phyloP scores from a whole-genome alignment of 305 asterid genomes.

The Ilex paraguariensis region DNA sequence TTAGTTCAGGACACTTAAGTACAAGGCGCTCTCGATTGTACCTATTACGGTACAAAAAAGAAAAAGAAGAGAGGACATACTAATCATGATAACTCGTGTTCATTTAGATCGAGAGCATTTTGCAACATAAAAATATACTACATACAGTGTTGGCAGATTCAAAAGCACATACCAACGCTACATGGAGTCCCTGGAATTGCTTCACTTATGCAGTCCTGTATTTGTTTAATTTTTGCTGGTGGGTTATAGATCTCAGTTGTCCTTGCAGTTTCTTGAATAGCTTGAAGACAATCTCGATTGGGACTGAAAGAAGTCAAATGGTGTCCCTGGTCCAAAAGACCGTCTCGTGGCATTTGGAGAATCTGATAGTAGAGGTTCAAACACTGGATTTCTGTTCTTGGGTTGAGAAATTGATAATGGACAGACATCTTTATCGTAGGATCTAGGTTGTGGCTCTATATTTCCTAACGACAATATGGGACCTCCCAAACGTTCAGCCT shows the following conservation, averaged over 20 bases:
- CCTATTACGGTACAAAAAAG: no score
- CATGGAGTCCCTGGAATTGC: no score
- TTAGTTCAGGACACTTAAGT: no score
- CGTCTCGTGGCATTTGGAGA: slow-evolving; percentile 76
- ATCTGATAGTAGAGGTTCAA: slow-evolving; percentile 81
- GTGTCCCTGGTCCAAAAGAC: slow-evolving; percentile 63
- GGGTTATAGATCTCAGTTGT: slow-evolving; percentile 35
- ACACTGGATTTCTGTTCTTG: slow-evolving; percentile 63
- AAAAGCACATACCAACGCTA: no score
- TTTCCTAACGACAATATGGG: slow-evolving; percentile 78
- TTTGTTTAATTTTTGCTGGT: no score
- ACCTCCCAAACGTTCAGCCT: slow-evolving; percentile 90
- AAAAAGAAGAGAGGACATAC: no score
- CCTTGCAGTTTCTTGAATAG: slow-evolving; percentile 77
- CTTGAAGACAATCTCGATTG: slow-evolving; percentile 59
- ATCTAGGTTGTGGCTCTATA: slow-evolving; percentile 68
- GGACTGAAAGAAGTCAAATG: slow-evolving; percentile 74
- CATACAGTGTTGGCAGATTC: no score
- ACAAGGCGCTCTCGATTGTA: no score
- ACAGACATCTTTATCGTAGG: slow-evolving; percentile 64
- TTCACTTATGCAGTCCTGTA: no score
- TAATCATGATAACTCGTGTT: no score
- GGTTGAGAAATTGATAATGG: slow-evolving; percentile 72
- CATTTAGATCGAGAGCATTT: no score
- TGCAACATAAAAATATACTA: no score